phyloP scores from a whole-genome alignment of 768 basidiomycete species.

The Mycena haematopus region DNA sequence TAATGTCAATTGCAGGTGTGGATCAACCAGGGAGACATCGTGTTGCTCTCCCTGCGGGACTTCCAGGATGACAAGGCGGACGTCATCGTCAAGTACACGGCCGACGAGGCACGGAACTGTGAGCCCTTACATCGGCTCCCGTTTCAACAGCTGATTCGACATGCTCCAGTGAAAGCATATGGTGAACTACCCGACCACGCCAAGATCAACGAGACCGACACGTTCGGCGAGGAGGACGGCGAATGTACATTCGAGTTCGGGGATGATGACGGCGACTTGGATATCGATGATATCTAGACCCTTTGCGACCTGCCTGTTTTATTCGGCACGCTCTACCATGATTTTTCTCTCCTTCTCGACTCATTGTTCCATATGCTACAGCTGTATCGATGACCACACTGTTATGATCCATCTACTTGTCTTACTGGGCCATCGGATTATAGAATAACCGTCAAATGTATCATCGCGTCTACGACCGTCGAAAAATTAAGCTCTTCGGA shows the following conservation, averaged over 20 bases:
- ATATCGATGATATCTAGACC: conserved; percentile 86
- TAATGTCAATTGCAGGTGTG: conserved; percentile 70
- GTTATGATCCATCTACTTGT: conserved; percentile 29
- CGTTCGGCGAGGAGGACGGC: conserved; percentile 88
- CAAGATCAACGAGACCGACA: conserved; percentile 97
- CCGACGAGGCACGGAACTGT: conserved; percentile 90
- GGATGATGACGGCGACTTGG: conserved; percentile 86
- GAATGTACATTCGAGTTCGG: conserved; percentile 89
- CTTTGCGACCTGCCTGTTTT: too few species aligned
- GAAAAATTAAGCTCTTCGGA: neutral
- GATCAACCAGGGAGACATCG: conserved; percentile 99
- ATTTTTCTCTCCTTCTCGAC: neutral
- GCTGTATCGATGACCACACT: conserved; percentile 32
- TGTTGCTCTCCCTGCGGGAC: conserved; percentile 92
- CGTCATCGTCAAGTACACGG: conserved; percentile 98
- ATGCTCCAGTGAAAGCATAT: conserved; percentile 84
- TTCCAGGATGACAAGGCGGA: conserved; percentile 99
- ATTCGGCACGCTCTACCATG: neutral
- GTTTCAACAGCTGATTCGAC: neutral
- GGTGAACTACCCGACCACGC: conserved; percentile 97
- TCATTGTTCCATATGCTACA: conserved; percentile 12
- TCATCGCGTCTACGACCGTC: neutral
- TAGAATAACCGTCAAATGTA: conserved; percentile 26
- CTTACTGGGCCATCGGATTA: conserved; percentile 26
- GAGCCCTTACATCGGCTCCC: conserved; percentile 35